Conservation (phyloP, 192 early-diverging fungal species). For the Backusella macrospora region DNA sequence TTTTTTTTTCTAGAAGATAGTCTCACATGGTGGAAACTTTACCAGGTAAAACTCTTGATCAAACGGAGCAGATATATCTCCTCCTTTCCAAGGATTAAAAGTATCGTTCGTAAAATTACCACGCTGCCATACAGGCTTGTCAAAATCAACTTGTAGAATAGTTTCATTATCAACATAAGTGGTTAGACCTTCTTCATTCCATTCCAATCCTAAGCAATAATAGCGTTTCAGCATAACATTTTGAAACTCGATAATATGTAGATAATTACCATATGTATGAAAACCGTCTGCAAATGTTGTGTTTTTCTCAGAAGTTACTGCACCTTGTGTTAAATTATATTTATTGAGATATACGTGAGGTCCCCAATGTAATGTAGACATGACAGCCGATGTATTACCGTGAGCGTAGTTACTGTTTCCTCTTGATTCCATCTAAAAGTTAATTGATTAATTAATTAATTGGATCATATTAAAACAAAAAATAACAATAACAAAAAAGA, state of each 20-base stretch:
- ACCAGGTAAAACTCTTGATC: constrained; percentile 62
- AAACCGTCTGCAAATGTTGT: constrained; percentile 58
- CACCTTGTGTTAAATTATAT: constrained; percentile 48
- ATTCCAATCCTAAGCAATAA: constrained; percentile 50
- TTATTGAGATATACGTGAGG: constrained; percentile 50
- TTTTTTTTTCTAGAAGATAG: not conserved
- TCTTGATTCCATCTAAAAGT: constrained; percentile 46
- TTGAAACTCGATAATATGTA: not conserved
- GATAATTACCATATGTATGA: constrained; percentile 46
- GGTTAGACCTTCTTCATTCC: constrained; percentile 53
- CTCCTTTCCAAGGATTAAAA: constrained; percentile 55
- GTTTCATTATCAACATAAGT: constrained; percentile 59
- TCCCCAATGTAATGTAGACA: constrained; percentile 68
- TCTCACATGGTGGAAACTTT: constrained; percentile 29
- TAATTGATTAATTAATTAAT: not conserved
- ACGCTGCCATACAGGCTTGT: constrained; percentile 49
- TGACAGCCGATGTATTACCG: constrained; percentile 43
- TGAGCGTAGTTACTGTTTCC: constrained; percentile 52
- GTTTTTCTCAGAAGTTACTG: constrained; percentile 26
- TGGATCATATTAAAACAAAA: not conserved
- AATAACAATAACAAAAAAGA: not conserved
- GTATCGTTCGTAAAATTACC: constrained; percentile 54
- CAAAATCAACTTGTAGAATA: constrained; percentile 55
- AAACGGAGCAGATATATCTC: constrained; percentile 56
- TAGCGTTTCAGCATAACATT: constrained; percentile 16